Conservation (phyloP, 495 filamentous ascomycete species). For the Amphirosellinia nigrospora region DNA sequence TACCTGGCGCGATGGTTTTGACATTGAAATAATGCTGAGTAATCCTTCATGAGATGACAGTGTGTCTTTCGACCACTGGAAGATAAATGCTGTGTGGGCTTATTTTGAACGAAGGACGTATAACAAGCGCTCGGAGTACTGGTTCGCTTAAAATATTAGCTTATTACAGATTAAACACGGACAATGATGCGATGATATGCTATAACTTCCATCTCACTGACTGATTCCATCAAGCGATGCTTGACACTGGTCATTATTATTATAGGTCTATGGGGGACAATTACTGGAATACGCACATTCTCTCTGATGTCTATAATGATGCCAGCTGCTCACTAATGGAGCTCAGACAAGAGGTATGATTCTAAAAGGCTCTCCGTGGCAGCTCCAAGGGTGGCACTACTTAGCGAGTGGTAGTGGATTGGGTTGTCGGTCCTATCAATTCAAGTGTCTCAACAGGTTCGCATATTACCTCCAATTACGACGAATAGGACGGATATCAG, state of each 20-base stretch:
- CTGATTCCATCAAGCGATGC: constrained; percentile 67
- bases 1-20: constrained; percentile 60
- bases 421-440: constrained; percentile 65
- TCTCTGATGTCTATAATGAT: constrained; percentile 61
- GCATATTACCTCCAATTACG: constrained; percentile 61
- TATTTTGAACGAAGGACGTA: constrained; percentile 70
- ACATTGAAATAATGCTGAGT: constrained; percentile 67
- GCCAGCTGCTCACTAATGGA: constrained; percentile 67
- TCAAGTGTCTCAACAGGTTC: constrained; percentile 50
- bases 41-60: constrained; percentile 66
- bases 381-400: constrained; percentile 59
- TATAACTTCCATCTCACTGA: constrained; percentile 65
- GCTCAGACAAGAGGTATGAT: constrained; percentile 67
- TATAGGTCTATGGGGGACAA: constrained; percentile 60
- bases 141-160: no score
- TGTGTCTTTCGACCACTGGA: constrained; percentile 67
- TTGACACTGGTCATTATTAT: constrained; percentile 69
- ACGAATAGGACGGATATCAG: constrained; percentile 68
- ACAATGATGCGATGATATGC: constrained; percentile 72
- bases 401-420: constrained; percentile 69
- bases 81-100: constrained; percentile 70
- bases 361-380: constrained; percentile 60
- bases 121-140: constrained; percentile 11
- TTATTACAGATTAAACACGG: no score
- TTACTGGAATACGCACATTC: constrained; percentile 62